Conservation (phyloP, 2,329 filamentous ascomycete species). For the Zymoseptoria tritici region DNA sequence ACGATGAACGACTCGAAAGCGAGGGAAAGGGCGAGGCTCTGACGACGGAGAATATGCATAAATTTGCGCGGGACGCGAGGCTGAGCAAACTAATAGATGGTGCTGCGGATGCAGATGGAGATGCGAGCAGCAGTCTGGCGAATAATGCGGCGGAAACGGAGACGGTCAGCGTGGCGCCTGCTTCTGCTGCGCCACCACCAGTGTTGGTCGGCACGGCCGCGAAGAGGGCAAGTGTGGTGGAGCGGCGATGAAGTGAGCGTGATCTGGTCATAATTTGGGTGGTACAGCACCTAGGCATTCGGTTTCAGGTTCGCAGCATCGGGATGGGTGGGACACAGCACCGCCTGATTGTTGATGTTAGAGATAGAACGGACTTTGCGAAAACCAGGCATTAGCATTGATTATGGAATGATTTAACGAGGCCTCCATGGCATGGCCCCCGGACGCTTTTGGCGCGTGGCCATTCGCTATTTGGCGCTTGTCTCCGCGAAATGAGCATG, state of each 20-base stretch:
- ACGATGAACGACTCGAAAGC: conserved; percentile 7
- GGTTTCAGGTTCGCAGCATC: too few relatives aligned
- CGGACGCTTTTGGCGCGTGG: too few relatives aligned
- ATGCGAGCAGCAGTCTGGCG: conserved; percentile 11
- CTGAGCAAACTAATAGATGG: conserved; percentile 6
- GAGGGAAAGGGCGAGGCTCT: conserved; percentile 8
- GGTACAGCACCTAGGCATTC: background rate
- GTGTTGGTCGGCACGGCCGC: background rate
- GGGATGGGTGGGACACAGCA: too few relatives aligned
- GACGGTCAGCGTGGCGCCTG: background rate
- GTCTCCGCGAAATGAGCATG: too few relatives aligned
- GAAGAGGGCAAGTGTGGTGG: background rate
- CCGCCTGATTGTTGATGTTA: too few relatives aligned
- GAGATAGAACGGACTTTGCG: too few relatives aligned
- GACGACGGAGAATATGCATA: conserved; percentile 29
- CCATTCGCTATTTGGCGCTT: too few relatives aligned
- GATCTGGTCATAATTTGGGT: background rate
- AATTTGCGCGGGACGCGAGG: conserved; percentile 15
- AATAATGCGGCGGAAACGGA: conserved; percentile 12
- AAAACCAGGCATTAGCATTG: too few relatives aligned
- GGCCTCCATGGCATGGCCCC: too few relatives aligned
- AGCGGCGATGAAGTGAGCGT: background rate
- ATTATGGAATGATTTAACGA: too few relatives aligned
- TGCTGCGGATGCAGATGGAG: conserved; percentile 3
- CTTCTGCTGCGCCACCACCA: background rate